A percentile compares a stretch with the other conserved stretches of the same genome.
These are phyloP conservation scores for Dendrobium nobile DNA, from an alignment of 106 monocot genomes.

Conservation along the genomic window DNA sequence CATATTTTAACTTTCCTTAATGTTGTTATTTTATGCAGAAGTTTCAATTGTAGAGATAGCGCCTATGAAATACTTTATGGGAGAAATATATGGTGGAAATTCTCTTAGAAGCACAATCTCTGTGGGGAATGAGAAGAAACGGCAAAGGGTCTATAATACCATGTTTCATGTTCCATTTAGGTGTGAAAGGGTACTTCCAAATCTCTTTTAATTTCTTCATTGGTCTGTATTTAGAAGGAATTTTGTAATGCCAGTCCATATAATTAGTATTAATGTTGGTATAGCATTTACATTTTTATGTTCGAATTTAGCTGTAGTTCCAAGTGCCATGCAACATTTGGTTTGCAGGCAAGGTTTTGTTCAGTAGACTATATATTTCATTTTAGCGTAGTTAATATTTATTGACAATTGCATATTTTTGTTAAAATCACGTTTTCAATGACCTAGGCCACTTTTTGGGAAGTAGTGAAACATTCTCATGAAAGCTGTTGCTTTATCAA, in stretches of 20 bases:
- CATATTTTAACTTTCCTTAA: neutral
- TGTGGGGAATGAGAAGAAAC: constrained; percentile 85
- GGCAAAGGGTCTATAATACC: constrained; percentile 89
- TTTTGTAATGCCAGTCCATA: neutral
- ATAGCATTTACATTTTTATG: neutral
- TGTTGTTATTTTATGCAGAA: constrained; percentile 32
- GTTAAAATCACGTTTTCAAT: neutral
- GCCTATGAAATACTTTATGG: constrained; percentile 71
- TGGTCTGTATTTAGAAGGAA: neutral
- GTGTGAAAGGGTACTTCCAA: constrained; percentile 79
- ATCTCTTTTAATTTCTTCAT: constrained; percentile 5
- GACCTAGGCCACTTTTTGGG: neutral
- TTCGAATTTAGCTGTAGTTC: neutral
- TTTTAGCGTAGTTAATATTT: neutral
- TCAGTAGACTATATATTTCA: neutral
- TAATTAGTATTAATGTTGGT: neutral
- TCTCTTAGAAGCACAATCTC: constrained; percentile 81
- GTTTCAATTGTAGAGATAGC: constrained; percentile 30
- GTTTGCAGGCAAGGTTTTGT: neutral
- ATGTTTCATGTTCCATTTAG: constrained; percentile 95
- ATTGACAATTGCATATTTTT: neutral
- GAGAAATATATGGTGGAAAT: constrained; percentile 83
- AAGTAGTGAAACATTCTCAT: neutral
- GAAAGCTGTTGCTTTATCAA: neutral
- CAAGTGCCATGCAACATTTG: neutral